These are phyloP conservation scores for Monilinia fructicola DNA, from an alignment of 2,329 filamentous ascomycete genomes.

Conservation along the genomic window DNA sequence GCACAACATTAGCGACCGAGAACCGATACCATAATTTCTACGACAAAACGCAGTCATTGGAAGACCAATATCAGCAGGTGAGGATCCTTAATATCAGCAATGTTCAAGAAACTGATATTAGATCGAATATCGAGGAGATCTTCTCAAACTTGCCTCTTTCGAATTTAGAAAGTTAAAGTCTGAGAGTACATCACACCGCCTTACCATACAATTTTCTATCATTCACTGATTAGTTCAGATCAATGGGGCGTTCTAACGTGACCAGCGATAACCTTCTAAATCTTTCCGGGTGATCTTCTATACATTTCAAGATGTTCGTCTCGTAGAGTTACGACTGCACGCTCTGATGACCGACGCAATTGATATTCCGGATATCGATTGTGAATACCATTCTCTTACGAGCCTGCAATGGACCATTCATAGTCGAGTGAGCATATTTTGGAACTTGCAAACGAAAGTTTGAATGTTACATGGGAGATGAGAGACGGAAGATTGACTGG, in stretches of 20 bases:
- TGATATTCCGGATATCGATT: background rate
- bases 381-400: background rate
- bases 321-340: background rate
- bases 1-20: background rate
- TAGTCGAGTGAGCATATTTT: constrained; percentile 3
- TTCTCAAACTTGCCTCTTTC: background rate
- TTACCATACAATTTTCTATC: background rate
- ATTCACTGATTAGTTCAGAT: background rate
- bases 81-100: background rate
- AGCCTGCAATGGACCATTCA: background rate
- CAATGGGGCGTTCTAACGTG: background rate
- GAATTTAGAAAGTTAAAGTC: background rate
- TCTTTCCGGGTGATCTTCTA: background rate
- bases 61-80: background rate
- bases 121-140: background rate
- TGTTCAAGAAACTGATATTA: background rate
- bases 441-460: background rate
- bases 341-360: background rate
- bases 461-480: background rate
- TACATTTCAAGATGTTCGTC: background rate
- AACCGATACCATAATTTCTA: background rate
- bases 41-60: background rate
- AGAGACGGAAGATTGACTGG: background rate
- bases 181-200: background rate
- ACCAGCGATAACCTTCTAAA: background rate